Base-by-base conservation (phyloP, 2,329 filamentous ascomycete species). In the Penicillium sp. region DNA sequence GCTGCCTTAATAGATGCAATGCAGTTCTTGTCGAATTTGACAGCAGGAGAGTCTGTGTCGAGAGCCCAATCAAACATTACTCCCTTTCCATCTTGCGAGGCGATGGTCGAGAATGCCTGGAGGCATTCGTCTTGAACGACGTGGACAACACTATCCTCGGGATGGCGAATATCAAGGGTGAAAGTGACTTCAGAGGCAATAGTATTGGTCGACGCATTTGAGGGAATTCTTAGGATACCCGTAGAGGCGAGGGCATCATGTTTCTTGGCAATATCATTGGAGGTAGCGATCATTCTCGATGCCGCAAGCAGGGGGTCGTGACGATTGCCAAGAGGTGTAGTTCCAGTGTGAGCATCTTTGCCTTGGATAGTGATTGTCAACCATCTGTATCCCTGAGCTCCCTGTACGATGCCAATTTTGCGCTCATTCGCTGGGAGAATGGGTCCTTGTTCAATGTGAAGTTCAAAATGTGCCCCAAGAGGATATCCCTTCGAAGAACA, bases 391-490 rank as follows among this genome's bases (percentile, higher is more conserved):
- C 84, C 84, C 65, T 90, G 87, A 0, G 86, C 86, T 2, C 86
- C 86, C 21, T 79, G 78, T 1, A 90, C 87, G 2, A 87, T 77
- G 7, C 85, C 84, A 49, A 91, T 80, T 47, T 84, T 84, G 51
- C 82, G 77, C 12, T 77, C 70, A 12, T 78, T 76, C 20, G 79
- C 78, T 61, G 90, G 86, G 0, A 92, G 78, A 12, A 89, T 82
- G 0, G 88, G 87, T 0, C 88, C 88, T 67, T 93, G 89, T 66
- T 92, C 89, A 40, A 92, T 92, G 63, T 92, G 89, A 6, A 92
- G 77, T 67, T 92, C 88, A 62, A 92, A 91, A 64, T 91, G 88
- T 0, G 87, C 88, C 0, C 81, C 86, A 63, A 91, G 83, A 0
- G 86, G 85, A 33, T 78, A 80, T 17, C 75, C 76, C 3, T 26